Evolutionary conservation across 495 filamentous ascomycete genomes (phyloP).

Genomic region (Penicillium samsonianum): DNA sequence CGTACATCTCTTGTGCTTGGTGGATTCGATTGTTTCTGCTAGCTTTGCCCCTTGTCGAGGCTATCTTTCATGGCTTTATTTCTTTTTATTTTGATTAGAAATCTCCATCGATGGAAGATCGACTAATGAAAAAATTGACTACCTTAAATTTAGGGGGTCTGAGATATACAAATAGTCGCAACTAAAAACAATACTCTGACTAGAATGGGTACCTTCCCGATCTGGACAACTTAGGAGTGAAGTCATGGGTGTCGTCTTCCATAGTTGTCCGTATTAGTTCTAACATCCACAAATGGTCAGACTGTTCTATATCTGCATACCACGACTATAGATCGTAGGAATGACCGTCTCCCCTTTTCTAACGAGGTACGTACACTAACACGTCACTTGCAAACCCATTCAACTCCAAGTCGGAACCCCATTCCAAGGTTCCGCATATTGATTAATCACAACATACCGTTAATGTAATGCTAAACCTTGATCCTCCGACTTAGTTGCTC

Average conservation of each 20-base stretch:
- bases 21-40: slow-evolving; percentile 6
- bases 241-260: neutral
- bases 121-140: neutral
- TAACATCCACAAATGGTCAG: neutral
- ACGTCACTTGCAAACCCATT: neutral
- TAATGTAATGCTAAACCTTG: slow-evolving; percentile 27
- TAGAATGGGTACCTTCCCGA: neutral
- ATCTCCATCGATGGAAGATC: neutral
- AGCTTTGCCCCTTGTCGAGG: neutral
- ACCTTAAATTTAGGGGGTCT: neutral
- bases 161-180: neutral
- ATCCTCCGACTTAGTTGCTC: slow-evolving; percentile 44
- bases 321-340: neutral
- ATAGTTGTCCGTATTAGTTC: neutral
- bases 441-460: too few relatives aligned
- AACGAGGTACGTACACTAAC: neutral
- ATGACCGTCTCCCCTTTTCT: neutral
- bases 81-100: neutral
- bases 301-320: neutral
- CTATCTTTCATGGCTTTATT: neutral
- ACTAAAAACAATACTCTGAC: neutral
- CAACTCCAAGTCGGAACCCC: neutral
- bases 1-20: neutral
- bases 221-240: neutral
- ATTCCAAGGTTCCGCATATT: neutral